These are phyloP conservation scores for Diutina siamensis DNA, from an alignment of 1,139 yeast genomes.

Conservation along the genomic window DNA sequence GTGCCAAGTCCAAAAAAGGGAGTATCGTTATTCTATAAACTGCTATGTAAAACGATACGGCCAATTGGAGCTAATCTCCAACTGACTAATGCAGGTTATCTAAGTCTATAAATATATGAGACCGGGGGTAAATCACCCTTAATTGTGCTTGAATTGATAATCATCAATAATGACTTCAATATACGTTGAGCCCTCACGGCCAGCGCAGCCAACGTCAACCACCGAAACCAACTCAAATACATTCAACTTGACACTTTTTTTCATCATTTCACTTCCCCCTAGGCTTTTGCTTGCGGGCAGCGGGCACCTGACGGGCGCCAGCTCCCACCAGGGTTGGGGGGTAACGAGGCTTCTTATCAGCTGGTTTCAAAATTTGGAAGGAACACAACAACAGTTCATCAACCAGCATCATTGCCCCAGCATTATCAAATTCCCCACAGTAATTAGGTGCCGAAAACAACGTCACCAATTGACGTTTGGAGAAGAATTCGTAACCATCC, in stretches of 20 bases:
- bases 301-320: conserved; percentile 45
- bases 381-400: conserved; percentile 68
- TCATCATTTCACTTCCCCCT: conserved; percentile 32
- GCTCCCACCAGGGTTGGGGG: conserved; percentile 43
- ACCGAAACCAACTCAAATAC: conserved; percentile 5
- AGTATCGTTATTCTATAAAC: conserved; percentile 5
- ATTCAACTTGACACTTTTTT: conserved; percentile 1
- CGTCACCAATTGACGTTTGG: conserved; percentile 6
- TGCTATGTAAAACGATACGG: conserved; percentile 3
- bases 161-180: not conserved
- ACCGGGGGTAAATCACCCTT: not conserved
- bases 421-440: conserved; percentile 8
- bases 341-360: conserved; percentile 79
- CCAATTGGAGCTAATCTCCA: too few species aligned
- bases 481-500: conserved; percentile 44
- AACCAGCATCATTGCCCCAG: conserved; percentile 6
- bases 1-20: conserved; percentile 1
- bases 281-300: conserved; percentile 66
- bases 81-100: conserved; percentile 6
- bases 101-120: conserved; percentile 5
- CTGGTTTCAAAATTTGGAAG: conserved; percentile 95
- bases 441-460: conserved; percentile 29
- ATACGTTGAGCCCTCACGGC: conserved; percentile 3
- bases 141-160: not conserved
- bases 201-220: conserved; percentile 6